Base-by-base conservation (phyloP, 1,284 basidiomycete species). In the Sutorius eximius region DNA sequence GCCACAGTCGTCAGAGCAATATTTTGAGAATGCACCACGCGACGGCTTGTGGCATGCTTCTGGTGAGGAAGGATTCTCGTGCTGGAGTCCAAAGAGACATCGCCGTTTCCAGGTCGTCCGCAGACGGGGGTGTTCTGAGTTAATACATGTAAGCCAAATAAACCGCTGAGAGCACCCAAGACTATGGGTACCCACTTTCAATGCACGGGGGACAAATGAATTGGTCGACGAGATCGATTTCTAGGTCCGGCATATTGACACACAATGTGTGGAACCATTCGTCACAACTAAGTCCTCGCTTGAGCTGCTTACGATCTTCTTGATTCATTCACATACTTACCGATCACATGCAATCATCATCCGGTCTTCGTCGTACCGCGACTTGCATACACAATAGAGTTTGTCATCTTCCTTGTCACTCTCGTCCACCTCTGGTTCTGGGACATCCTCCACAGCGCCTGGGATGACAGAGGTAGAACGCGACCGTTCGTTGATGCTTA, bases 311-410 rank as follows among this genome's bases (percentile, higher is more conserved):
- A 33, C 18, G 0, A 18, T 24, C 11, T 45, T 42, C 42, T 32
- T 36, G 27, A 27, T 34, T 6, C 29, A 45, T 33, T 49, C 9
- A 20, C 8, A 48, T 42, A 68, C 79, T 43, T 61, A 91, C 90
- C 84, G 80, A 74, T 94, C 91, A 67, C 91, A 93, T n/a, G 89
- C 91, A 68, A 94, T 93, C 91, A 94, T 93, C 54, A 86, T 80
- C 56, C 80, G 77, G 66, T 91, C 88, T 66, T 91, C 89, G 59
- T 93, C 87, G 61, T 93, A 93, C 59, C 76, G 79, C 22, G 85
- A 88, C 71, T 88, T 83, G 75, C 91, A 93, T 11, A 94, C 75
- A 63, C 91, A 94, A 62, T 93, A 94, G 49, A 92, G 68, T 68
- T 87, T 85, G 65, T 89, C 87, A 61, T 91, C 89, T 57, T 82